Conservation (phyloP, 176 grass and related monocot genomes). For the Aegilops tauschii region DNA sequence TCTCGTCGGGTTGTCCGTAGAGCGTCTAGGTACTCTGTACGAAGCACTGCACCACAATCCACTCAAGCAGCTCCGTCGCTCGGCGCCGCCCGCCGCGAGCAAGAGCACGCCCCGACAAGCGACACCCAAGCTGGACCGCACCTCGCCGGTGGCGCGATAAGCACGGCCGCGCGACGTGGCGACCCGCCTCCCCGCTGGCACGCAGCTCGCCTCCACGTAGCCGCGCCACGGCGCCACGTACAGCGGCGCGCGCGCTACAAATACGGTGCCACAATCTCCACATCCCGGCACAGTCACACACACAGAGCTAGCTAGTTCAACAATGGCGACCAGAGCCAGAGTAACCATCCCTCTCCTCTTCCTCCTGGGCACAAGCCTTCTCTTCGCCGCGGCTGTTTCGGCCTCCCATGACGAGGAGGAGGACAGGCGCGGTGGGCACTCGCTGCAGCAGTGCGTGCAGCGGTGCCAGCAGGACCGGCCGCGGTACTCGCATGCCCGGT, state of each 20-base stretch:
- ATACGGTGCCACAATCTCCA: background rate
- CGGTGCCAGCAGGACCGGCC: slow-evolving; percentile 19
- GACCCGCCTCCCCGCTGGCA: background rate
- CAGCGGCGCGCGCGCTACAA: background rate
- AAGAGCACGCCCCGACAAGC: background rate
- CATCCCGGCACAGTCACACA: background rate
- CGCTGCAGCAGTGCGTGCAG: slow-evolving; percentile 6
- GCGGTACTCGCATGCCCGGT: background rate
- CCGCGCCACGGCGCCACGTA: slow-evolving; percentile 21
- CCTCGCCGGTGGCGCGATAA: slow-evolving; percentile 26
- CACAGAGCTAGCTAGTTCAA: background rate
- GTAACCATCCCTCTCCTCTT: slow-evolving; percentile 20
- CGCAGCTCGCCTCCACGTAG: slow-evolving; percentile 34
- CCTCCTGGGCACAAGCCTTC: slow-evolving; percentile 30
- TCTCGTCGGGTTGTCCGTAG: too few species aligned
- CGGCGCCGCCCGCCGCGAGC: background rate
- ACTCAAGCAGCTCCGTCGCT: background rate
- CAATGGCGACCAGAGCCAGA: slow-evolving; percentile 39
- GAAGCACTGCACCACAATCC: background rate
- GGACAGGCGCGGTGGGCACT: background rate
- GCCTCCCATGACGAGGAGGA: slow-evolving; percentile 29
- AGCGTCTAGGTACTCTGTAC: background rate
- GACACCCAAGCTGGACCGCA: slow-evolving; percentile 9
- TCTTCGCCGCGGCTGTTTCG: slow-evolving; percentile 33
- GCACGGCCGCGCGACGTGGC: slow-evolving; percentile 38